These are phyloP conservation scores for Melampsora abietis-canadensis DNA, from an alignment of 1,284 basidiomycete species.

Conservation along the genomic window DNA sequence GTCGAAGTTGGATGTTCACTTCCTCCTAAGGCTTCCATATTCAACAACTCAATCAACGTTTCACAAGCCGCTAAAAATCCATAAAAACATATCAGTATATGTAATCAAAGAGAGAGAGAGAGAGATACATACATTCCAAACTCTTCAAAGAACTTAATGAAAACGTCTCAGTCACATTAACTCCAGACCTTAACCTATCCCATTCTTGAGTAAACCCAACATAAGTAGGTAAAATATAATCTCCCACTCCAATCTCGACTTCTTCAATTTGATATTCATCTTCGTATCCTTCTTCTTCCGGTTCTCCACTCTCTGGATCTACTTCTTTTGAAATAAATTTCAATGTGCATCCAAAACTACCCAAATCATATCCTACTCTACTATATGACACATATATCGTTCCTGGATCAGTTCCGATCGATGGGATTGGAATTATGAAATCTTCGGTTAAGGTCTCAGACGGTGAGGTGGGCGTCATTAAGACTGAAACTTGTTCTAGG, in stretches of 20 bases:
- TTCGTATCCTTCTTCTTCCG: conserved; percentile 96
- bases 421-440: conserved; percentile 73
- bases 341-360: conserved; percentile 87
- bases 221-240: conserved; percentile 91
- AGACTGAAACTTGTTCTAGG: conserved; percentile 89
- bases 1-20: conserved; percentile 74
- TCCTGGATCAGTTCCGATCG: conserved; percentile 61
- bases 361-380: conserved; percentile 74
- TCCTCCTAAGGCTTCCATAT: conserved; percentile 93
- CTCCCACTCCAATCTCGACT: conserved; percentile 87
- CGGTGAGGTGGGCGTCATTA: conserved; percentile 71
- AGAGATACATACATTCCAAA: conserved; percentile 70
- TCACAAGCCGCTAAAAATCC: conserved; percentile 72
- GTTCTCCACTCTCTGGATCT: conserved; percentile 91
- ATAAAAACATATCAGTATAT: conserved; percentile 44
- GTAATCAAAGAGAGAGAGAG: conserved; percentile 44
- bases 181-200: conserved; percentile 77
- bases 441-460: conserved; percentile 82
- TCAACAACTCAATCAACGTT: conserved; percentile 86
- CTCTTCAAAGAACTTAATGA: conserved; percentile 87
- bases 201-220: conserved; percentile 88
- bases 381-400: conserved; percentile 92
- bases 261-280: conserved; percentile 98
- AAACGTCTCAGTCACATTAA: conserved; percentile 86
- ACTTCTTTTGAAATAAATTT: conserved; percentile 97